Evolutionary conservation across 768 basidiomycete genomes (phyloP).

Genomic region (Tricholomella constricta): DNA sequence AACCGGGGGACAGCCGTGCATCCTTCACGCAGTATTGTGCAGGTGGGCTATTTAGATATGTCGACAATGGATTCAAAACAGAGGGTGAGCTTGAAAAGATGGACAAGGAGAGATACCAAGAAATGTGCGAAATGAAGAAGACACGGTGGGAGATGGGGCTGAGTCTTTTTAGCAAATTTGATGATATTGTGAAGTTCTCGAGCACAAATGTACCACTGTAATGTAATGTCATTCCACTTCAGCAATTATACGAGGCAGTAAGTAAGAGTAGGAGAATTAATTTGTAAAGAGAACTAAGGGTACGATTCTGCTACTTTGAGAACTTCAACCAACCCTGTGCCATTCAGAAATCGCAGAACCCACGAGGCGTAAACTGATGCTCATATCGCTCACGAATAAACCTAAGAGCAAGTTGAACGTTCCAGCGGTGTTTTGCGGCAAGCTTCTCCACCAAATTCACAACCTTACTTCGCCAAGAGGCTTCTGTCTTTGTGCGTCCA

Average conservation of each 20-base stretch:
- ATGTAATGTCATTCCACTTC: too few relatives aligned
- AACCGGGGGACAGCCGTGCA: background rate
- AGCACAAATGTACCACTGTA: too few relatives aligned
- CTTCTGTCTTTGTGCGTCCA: background rate
- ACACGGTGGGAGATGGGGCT: background rate
- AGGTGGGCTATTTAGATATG: constrained; percentile 3
- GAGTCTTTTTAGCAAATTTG: background rate
- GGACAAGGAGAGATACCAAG: background rate
- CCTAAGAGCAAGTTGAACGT: background rate
- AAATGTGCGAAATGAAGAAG: background rate
- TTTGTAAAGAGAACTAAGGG: too few relatives aligned
- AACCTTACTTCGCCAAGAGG: background rate
- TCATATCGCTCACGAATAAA: background rate
- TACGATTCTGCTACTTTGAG: too few relatives aligned
- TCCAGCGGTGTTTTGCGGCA: background rate
- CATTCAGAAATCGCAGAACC: too few relatives aligned
- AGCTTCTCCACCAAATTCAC: background rate
- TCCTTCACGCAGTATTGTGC: constrained; percentile 4
- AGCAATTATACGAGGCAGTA: too few relatives aligned
- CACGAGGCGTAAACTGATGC: background rate
- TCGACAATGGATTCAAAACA: background rate
- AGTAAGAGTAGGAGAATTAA: too few relatives aligned
- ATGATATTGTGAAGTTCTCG: too few relatives aligned
- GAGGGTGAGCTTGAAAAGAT: background rate
- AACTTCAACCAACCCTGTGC: too few relatives aligned